Percentiles rank a stretch among this genome's conserved stretches.
phyloP scores from a whole-genome alignment of 1,284 basidiomycete species.

The Trametes pubescens region DNA sequence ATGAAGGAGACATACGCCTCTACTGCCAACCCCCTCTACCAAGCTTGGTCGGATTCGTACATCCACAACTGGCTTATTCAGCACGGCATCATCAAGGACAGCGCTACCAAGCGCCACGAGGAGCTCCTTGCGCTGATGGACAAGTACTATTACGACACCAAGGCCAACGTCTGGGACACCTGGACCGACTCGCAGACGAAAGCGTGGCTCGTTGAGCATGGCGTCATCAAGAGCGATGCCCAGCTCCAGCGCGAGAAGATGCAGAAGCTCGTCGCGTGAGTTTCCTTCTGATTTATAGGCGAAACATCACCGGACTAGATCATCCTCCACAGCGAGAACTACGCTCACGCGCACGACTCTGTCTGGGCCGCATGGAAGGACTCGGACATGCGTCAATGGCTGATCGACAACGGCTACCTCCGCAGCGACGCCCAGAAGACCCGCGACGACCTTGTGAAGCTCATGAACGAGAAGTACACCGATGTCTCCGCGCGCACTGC shows the following conservation, averaged over 20 bases:
- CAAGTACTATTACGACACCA: slow-evolving; percentile 74
- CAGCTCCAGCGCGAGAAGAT: slow-evolving; percentile 80
- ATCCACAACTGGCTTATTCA: slow-evolving; percentile 85
- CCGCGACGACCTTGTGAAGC: slow-evolving; percentile 75
- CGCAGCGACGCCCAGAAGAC: slow-evolving; percentile 71
- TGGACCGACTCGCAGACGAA: slow-evolving; percentile 78
- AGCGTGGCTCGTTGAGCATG: slow-evolving; percentile 76
- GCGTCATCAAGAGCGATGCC: slow-evolving; percentile 75
- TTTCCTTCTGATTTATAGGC: slow-evolving; percentile 7
- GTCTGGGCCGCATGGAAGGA: slow-evolving; percentile 82
- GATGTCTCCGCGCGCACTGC: slow-evolving; percentile 54
- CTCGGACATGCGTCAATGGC: slow-evolving; percentile 78
- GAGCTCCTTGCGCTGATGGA: slow-evolving; percentile 77
- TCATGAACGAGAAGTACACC: slow-evolving; percentile 72
- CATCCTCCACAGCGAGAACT: slow-evolving; percentile 67
- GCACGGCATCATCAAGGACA: slow-evolving; percentile 74
- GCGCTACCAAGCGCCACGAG: slow-evolving; percentile 72
- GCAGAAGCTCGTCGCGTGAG: slow-evolving; percentile 72
- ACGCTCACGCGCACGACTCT: slow-evolving; percentile 71
- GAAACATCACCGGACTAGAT: neutral
- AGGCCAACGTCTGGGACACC: slow-evolving; percentile 67
- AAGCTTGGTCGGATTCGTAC: slow-evolving; percentile 87
- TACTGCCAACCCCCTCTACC: slow-evolving; percentile 72
- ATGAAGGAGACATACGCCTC: slow-evolving; percentile 77
- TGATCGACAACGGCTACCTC: slow-evolving; percentile 79